Conservation (phyloP, 2,329 filamentous ascomycete species). For the Aspergillus candidus region DNA sequence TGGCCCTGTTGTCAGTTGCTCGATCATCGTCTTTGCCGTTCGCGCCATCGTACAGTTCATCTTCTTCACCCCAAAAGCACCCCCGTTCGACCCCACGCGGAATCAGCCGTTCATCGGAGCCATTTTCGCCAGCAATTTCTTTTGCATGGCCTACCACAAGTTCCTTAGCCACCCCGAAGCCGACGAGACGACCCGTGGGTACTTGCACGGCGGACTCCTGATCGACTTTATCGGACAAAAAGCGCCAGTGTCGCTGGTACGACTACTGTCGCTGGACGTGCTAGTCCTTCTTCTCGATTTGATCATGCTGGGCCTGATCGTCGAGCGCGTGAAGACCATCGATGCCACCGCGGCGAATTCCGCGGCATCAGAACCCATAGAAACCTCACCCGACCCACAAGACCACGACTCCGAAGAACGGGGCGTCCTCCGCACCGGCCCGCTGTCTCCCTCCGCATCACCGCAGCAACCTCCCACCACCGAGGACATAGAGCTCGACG, state of each 20-base stretch:
- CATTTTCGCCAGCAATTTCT: conserved; percentile 49
- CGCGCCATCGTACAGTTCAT: conserved; percentile 52
- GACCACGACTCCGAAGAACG: conserved; percentile 46
- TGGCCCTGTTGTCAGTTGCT: conserved; percentile 42
- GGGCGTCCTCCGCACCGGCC: conserved; percentile 41
- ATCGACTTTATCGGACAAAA: conserved; percentile 61
- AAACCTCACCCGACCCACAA: conserved; percentile 19
- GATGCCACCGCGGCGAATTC: conserved; percentile 11
- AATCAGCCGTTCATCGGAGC: conserved; percentile 49
- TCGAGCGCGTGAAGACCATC: conserved; percentile 47
- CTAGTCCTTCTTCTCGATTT: conserved; percentile 52
- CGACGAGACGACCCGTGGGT: conserved; percentile 48
- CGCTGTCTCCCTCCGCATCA: conserved; percentile 15
- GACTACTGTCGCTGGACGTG: conserved; percentile 49
- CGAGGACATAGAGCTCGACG: conserved; percentile 38
- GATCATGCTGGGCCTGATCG: conserved; percentile 49
- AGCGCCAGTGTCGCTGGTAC: conserved; percentile 49
- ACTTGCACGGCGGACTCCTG: conserved; percentile 56
- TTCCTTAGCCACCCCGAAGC: conserved; percentile 48
- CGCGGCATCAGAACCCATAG: conserved; percentile 8
- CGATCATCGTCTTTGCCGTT: conserved; percentile 51
- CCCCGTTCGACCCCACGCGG: conserved; percentile 46
- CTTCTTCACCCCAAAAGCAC: conserved; percentile 54
- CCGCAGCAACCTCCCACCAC: conserved; percentile 14
- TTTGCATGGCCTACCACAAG: conserved; percentile 53